Conservation (phyloP, 2,329 filamentous ascomycete genomes). For the Pseudogymnoascus sp. region DNA sequence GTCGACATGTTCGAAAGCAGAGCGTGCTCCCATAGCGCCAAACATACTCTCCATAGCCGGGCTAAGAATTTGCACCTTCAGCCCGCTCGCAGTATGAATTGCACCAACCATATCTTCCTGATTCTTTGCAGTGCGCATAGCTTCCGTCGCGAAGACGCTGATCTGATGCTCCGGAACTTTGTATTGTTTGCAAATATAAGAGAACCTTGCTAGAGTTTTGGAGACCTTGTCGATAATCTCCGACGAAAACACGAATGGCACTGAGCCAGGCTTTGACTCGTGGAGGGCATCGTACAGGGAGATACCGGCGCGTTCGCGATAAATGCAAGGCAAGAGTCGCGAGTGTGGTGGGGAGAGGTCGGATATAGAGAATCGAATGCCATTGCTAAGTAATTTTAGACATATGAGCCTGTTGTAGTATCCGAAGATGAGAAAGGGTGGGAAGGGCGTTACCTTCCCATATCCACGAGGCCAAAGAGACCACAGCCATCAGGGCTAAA, state of each 20-base stretch:
- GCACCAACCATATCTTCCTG: conserved; percentile 56
- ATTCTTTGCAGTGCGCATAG: conserved; percentile 74
- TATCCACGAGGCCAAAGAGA: conserved; percentile 29
- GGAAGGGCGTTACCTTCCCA: conserved; percentile 27
- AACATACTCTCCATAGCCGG: conserved; percentile 77
- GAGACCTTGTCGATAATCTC: conserved; percentile 60
- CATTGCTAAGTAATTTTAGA: conserved; percentile 55
- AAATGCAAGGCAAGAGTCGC: conserved; percentile 69
- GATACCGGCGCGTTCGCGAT: conserved; percentile 69
- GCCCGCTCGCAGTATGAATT: conserved; percentile 57
- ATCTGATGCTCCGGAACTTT: conserved; percentile 58
- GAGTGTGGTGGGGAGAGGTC: conserved; percentile 64
- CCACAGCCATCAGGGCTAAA: conserved; percentile 18
- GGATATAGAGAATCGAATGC: conserved; percentile 86
- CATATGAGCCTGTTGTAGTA: neutral
- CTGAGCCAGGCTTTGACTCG: conserved; percentile 35
- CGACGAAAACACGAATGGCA: conserved; percentile 36
- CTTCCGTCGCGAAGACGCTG: conserved; percentile 77
- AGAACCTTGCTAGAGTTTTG: conserved; percentile 61
- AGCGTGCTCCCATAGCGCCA: conserved; percentile 76
- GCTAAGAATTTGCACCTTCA: conserved; percentile 63
- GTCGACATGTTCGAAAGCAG: conserved; percentile 60
- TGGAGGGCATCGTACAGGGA: conserved; percentile 79
- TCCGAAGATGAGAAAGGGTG: neutral
- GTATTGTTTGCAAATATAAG: conserved; percentile 60